Conservation (phyloP, 1,139 yeast species). For the Geotrichum klebahnii region DNA sequence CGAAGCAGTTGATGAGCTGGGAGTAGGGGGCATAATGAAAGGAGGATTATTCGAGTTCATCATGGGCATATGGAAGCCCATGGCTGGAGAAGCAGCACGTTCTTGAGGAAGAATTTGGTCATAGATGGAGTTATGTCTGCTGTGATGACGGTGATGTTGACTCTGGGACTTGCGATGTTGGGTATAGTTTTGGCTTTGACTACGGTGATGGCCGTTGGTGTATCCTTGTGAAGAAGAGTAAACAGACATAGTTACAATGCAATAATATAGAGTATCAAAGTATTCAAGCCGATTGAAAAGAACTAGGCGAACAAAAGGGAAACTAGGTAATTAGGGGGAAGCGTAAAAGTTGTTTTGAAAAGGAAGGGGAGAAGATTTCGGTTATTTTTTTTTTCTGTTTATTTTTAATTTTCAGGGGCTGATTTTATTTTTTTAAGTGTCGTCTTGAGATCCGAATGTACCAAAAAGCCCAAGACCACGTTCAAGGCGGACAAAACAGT, state of each 20-base stretch:
- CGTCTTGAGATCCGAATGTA: constrained; percentile 1
- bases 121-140: constrained; percentile 15
- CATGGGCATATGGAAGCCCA: constrained; percentile 8
- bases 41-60: background rate
- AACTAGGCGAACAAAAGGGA: background rate
- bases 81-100: constrained; percentile 13
- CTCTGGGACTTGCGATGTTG: background rate
- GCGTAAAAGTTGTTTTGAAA: background rate
- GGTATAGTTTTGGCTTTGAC: too few species aligned
- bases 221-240: background rate
- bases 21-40: background rate
- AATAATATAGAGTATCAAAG: background rate
- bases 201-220: background rate
- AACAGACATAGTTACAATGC: constrained; percentile 3
- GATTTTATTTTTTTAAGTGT: background rate
- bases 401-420: background rate
- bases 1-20: background rate
- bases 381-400: background rate
- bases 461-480: too few species aligned
- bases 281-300: background rate
- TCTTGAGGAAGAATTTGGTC: constrained; percentile 12
- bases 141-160: constrained; percentile 11
- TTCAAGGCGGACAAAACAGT: too few species aligned
- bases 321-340: background rate
- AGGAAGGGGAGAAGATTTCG: background rate